These are phyloP conservation scores for Curvularia hawaiiensis DNA, from an alignment of 2,329 filamentous ascomycete species.

Conservation along the genomic window DNA sequence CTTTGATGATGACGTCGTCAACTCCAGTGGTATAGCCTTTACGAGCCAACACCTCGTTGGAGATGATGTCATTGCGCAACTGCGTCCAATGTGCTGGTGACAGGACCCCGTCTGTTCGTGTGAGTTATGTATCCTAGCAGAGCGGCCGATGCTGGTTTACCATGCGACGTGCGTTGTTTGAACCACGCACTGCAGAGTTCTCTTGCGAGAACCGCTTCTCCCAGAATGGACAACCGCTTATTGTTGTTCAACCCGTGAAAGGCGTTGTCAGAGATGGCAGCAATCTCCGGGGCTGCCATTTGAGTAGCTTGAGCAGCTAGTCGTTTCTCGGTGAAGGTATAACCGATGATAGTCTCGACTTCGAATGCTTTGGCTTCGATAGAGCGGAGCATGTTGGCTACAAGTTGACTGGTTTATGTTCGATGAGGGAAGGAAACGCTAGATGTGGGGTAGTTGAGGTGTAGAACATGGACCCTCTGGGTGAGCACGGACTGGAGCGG, in stretches of 20 bases:
- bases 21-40: conserved; percentile 1
- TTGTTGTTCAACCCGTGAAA: conserved; percentile 8
- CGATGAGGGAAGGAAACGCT: neutral
- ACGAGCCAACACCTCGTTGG: conserved; percentile 9
- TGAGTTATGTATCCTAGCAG: neutral
- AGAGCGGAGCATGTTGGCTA: neutral
- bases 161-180: conserved; percentile 1
- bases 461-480: neutral
- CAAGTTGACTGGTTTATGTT: neutral
- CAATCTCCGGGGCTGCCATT: conserved; percentile 11
- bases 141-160: conserved; percentile 3
- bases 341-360: conserved; percentile 11
- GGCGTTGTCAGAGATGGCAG: neutral
- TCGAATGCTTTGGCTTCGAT: neutral
- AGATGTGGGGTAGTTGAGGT: neutral
- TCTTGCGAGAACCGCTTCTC: conserved; percentile 13
- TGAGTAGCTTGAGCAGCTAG: conserved; percentile 20
- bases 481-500: neutral
- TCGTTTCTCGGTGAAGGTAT: conserved; percentile 18
- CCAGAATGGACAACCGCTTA: conserved; percentile 18
- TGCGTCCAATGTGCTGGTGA: conserved; percentile 10
- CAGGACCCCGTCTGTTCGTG: neutral
- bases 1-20: conserved; percentile 11
- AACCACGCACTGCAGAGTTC: conserved; percentile 21
- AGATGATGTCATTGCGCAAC: conserved; percentile 4